These are phyloP conservation scores for Flaveria robusta DNA, from an alignment of 129 eudicot species.

Conservation along the genomic window DNA sequence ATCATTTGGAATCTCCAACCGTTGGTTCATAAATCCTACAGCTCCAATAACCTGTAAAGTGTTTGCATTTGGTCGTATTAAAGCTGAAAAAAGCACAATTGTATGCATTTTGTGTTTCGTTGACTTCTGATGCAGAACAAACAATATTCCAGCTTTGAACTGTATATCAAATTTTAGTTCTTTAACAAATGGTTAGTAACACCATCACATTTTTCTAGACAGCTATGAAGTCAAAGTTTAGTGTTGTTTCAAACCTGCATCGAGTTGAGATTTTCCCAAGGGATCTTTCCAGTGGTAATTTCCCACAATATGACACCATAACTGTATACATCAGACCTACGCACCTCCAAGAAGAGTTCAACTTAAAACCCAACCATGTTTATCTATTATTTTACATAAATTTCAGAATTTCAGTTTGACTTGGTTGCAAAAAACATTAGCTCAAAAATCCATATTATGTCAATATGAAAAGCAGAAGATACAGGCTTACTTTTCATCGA, in stretches of 20 bases:
- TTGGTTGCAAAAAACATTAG: not conserved
- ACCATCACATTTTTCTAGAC: no score
- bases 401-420: not conserved
- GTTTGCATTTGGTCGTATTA: not conserved
- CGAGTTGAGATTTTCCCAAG: conserved; percentile 81
- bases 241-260: conserved; percentile 62
- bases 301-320: conserved; percentile 91
- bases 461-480: not conserved
- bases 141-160: no score
- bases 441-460: not conserved
- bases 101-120: not conserved
- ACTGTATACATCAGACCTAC: conserved; percentile 83
- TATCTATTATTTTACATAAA: not conserved
- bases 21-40: conserved; percentile 83
- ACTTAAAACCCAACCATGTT: not conserved
- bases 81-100: not conserved
- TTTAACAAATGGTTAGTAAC: no score
- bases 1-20: conserved; percentile 69
- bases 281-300: conserved; percentile 75
- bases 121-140: not conserved
- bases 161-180: no score
- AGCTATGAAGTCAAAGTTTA: not conserved
- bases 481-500: conserved; percentile 71
- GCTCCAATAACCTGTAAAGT: conserved; percentile 73
- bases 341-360: conserved; percentile 19